Base-by-base conservation (phyloP, 139 green algal species). In the Chlorella sp. region DNA sequence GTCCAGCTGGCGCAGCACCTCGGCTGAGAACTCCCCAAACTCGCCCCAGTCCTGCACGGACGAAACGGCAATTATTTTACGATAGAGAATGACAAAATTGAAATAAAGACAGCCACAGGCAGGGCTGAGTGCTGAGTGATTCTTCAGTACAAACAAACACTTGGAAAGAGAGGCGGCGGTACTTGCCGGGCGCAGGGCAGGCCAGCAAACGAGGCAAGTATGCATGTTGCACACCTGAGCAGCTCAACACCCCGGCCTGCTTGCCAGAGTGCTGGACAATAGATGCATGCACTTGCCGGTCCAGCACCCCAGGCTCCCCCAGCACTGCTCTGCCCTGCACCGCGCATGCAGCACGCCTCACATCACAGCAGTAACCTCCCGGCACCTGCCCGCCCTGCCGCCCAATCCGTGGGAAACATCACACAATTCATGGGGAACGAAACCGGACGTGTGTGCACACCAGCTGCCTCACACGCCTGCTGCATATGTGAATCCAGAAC, bases 41-140 rank as follows among this genome's bases (percentile, higher is more conserved):
- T 80, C 32, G 9, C 40, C 84, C 84, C 84, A 88, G 39, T 88
- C 84, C 84, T 88, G 84, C 83, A 42, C 2, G 12, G 24, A 42
- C 2, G 12, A 9, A 24, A 11, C 11, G 32, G 32, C 15, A 1
- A 32, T 57, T 40, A 30, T 15, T 40, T 37, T 24, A 53, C 5
- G 16, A 22, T 21, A 14, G 34, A 26, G 11, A 83, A 34, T 53
- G 19, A 57, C 21, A n/a, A 3, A 53, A 81, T 39, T 34, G 37
- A 81, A 14, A 34, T 9, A 21, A 21, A 34, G 30, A 42, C 3
- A n/a, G n/a, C n/a, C n/a, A n/a, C n/a, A n/a, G n/a, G n/a, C n/a
- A n/a, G n/a, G n/a, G n/a, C n/a, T n/a, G n/a, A n/a, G n/a, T 36
- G 34, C 19, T 82, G 14, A 18, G 60, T 68, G 60, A 68, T 68